Evolutionary conservation across 805 yeast genomes (phyloP).

Genomic region (Suhomyces prunicola): DNA sequence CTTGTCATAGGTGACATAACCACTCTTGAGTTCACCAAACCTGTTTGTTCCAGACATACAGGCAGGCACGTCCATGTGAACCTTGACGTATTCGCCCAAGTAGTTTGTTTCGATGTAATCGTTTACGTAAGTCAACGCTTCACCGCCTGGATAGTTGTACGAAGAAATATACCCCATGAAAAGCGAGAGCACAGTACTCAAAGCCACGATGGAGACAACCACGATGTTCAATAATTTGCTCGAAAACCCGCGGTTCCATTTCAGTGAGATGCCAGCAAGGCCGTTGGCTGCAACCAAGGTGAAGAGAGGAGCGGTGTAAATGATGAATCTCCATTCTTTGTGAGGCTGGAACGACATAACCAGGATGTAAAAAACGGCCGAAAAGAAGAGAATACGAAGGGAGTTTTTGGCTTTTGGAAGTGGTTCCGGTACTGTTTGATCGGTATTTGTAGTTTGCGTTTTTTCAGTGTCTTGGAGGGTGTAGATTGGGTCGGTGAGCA

Average conservation of each 20-base stretch:
- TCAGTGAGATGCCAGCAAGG: slow-evolving; percentile 31
- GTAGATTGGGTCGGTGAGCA: slow-evolving; percentile 44
- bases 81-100: slow-evolving; percentile 27
- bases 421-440: background rate
- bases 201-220: slow-evolving; percentile 23
- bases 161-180: slow-evolving; percentile 62
- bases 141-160: slow-evolving; percentile 87
- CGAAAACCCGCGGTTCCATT: slow-evolving; percentile 15
- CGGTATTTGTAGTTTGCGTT: too few relatives aligned
- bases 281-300: slow-evolving; percentile 65
- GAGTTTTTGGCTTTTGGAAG: slow-evolving; percentile 28
- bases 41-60: slow-evolving; percentile 86
- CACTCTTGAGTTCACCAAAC: slow-evolving; percentile 59
- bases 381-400: slow-evolving; percentile 44
- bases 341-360: slow-evolving; percentile 81
- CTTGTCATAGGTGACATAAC: slow-evolving; percentile 59
- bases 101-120: slow-evolving; percentile 25
- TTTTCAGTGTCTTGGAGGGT: background rate
- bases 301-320: slow-evolving; percentile 70
- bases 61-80: slow-evolving; percentile 76
- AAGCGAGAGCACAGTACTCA: slow-evolving; percentile 38
- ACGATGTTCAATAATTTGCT: slow-evolving; percentile 27
- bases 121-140: slow-evolving; percentile 59
- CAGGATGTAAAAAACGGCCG: slow-evolving; percentile 54
- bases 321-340: slow-evolving; percentile 90